Base-by-base conservation (phyloP, 164 flowering plant genomes). In the Echeveria elegans region DNA sequence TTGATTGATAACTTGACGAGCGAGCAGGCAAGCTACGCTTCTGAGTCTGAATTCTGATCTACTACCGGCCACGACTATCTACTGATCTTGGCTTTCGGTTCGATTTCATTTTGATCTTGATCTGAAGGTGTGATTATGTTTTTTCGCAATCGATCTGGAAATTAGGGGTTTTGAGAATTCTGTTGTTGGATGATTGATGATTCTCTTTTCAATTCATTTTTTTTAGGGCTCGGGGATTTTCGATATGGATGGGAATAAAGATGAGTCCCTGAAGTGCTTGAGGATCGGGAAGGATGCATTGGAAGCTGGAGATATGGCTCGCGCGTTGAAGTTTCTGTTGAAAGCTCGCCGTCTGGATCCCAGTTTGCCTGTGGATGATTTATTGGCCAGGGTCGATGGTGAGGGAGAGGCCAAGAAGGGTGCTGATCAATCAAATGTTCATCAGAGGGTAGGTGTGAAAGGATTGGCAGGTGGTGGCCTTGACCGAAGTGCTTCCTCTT, bases 321-420 rank as follows among this genome's bases (percentile, higher is more conserved):
- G 98, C 4, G 98, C 96, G 18, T 32, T 80, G 43, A 90, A 88
- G 69, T 92, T 92, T 70, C 37, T 87, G 45, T 56, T 71, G 32
- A 92, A 92, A 77, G 98, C 98, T 47, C 83, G 83, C 19, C 82
- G 96, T 6, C 86, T 92, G 19, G 93, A 90, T 71, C 98, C 98
- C 9, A 74, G 70, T 37, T 81, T 92, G 0, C 67, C 80, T 5
- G 78, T 86, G 2, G 89, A 86, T 47, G 91, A 86, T 71, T 76
- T 88, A 1, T 58, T 92, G 15, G 60, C 30, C 15, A 53, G 31
- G 60, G 26, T 53, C 4, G 60, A 0, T 65, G 53, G 7, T 28
- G 82, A 19, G 72, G 74, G 6, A 60, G 68, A 0, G 76, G 77
- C 43, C 6, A 30, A 68, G 65, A 61, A 72, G 6, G 59, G 75